These are phyloP conservation scores for Verticillium isaacii DNA, from an alignment of 2,329 filamentous ascomycete species.

Conservation along the genomic window DNA sequence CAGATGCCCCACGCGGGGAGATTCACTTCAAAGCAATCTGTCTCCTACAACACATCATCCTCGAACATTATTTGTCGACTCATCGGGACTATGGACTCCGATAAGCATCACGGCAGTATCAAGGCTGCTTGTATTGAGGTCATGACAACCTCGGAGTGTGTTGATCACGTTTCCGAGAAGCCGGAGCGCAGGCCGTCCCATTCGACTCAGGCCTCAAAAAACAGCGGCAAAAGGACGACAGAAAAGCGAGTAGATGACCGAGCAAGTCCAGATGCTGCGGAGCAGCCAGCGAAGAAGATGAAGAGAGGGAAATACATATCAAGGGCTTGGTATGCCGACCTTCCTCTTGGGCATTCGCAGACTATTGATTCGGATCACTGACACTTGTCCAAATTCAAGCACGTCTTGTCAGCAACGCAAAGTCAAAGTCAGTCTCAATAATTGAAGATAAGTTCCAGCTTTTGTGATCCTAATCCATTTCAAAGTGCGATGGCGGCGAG, in stretches of 20 bases:
- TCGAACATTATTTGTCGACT: background rate
- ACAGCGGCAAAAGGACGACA: background rate
- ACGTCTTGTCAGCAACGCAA: slow-evolving; percentile 9
- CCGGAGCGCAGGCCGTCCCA: background rate
- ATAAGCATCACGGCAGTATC: background rate
- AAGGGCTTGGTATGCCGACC: slow-evolving; percentile 6
- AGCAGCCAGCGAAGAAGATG: slow-evolving; percentile 4
- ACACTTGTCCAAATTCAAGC: background rate
- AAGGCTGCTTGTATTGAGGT: background rate
- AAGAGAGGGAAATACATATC: slow-evolving; percentile 10
- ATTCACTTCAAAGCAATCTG: background rate
- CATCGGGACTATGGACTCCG: background rate
- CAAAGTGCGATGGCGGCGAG: slow-evolving; percentile 8
- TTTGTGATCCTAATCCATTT: background rate
- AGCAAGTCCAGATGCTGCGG: background rate
- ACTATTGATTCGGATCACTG: background rate
- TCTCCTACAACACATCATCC: background rate
- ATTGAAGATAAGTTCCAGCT: background rate
- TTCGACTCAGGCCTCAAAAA: background rate
- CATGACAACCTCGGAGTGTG: background rate
- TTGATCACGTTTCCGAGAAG: background rate
- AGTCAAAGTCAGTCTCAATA: slow-evolving; percentile 7
- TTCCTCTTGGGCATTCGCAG: background rate
- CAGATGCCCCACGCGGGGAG: background rate
- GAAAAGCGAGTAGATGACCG: background rate